Evolutionary conservation across 768 basidiomycete species (phyloP), one percentile per base, ranked within the genome.

Genomic region (Boletus subparvulus): DNA sequence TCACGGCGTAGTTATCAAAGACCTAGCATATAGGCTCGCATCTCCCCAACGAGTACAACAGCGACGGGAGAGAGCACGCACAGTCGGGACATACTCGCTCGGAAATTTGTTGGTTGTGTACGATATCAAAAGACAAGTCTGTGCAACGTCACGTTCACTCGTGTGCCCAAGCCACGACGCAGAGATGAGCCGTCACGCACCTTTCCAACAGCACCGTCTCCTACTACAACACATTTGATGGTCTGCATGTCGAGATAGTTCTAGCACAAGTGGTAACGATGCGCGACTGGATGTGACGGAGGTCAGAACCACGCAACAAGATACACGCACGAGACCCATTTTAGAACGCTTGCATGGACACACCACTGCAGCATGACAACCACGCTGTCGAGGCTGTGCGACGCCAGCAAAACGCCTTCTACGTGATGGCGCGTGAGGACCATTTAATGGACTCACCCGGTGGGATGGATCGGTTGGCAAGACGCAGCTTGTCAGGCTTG

Each of bases 31-130:
- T 35, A 58, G 44, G 48, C 47, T 58, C 21, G 57, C 50, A 28
- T 65, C 48, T 69, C 63, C 51, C 58, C 62, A 57, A 42, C 43
- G 46, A 21, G 37, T n/a, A 47, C 28, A 17, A 32, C 44, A 51
- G 47, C 33, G 14, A 47, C 14, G 44, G 13, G 52, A 41, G 10
- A 21, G 26, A 53, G 46, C 14, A 84, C 90, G 73, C 78, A 96
- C 94, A 64, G 95, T 97, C 55, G 95, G 95, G 48, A 98, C 96
- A 77, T 98, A 98, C 84, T 99, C 96, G 74, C 93, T 94, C 35
- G 94, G 94, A 76, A 97, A 97, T 76, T 97, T 94, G 84, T 94
- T 95, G 67, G 94, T 94, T 51, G 94, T 95, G 79, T 95, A 95
- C 59, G 94, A 97, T 73, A 97, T 97, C 77, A 97, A 81, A 62